Base-by-base conservation (phyloP, 345 rosid species). In the Geranium rotundifolium region DNA sequence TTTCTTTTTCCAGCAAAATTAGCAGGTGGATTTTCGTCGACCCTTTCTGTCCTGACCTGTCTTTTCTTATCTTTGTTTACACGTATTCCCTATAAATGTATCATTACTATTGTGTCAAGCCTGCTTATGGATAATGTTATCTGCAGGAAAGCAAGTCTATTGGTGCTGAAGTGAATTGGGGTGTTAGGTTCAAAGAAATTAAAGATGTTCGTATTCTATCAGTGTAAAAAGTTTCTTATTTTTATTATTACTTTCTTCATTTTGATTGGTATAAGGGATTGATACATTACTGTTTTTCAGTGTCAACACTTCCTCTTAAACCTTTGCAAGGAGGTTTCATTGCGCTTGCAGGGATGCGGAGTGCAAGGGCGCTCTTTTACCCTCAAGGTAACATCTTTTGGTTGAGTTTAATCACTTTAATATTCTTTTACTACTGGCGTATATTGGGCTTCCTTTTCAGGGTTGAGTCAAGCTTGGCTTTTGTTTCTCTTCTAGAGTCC, bases 91-190 rank as follows among this genome's bases (percentile, higher is more conserved):
- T 23, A 13, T 3, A 57, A 20, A 23, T 57, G 8, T 29, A 57
- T 57, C 31, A 23, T 57, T 57, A 20, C 8, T 15, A 19, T 46
- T 46, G 52, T 46, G 12, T 46, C 13, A 46, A 4, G 19, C 9
- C 46, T 6, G 20, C 31, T 17, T 31, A 29, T 5, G 10, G 55
- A 19, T 57, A 39, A 46, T 55, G 61, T 56, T 30, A 46, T 77
- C 58, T 80, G 72, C 83, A 91, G 96, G 96, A 87, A 78, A 81
- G 82, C 72, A 92, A 92, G 82, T 87, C 95, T 62, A 72, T 92
- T 71, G 96, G 95, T 13, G 98, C 96, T 65, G 96, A 92, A 75
- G 96, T 89, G 60, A 92, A 89, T 62, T 92, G 95, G 98, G 98
- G 98, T 30, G 93, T 92, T 65, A 79, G 96, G 74, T 92, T 89